Evolutionary conservation across 805 yeast genomes (phyloP), one percentile per base, ranked within the genome.

Genomic region (Yarrowia divulgata): DNA sequence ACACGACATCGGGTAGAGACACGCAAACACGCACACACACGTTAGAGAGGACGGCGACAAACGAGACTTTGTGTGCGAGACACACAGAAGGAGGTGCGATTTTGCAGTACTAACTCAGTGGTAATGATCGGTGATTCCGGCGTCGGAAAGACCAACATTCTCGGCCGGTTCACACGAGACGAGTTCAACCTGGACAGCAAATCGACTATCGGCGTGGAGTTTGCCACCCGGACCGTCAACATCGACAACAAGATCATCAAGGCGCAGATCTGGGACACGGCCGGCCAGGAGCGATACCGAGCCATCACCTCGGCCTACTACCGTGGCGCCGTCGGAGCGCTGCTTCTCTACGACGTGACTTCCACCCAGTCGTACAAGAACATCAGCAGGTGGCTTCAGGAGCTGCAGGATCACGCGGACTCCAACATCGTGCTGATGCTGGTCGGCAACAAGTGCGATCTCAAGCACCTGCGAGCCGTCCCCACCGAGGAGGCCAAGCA

Each of bases 211-310:
- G 99, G 99, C 60, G 99, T 95, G 66, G 99, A 95, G 80, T 94
- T 94, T 82, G 98, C 98, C 54, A 95, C 98, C 29, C 86, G 98
- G 79, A 93, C 98, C 2, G 88, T 95, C 69, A 96, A 91, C 75
- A 85, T 95, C 70, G 98, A 95, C 77, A 97, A 97, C 73, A 95
- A 94, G 82, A 92, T 96, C 71, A 93, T 94, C 79, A 94, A 94
- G 81, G 87, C 97, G 75, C 99, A 94, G 83, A 94, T 94, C 78
- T 94, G 99, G 99, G 99, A 94, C 80, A 94, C 99, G 45, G 99
- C 99, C 1, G 99, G 99, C 71, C 99, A 94, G 82, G 99, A 94
- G 80, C 88, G 99, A 79, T 94, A 95, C 83, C 87, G 99, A 75
- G 98, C 99, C 55, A 94, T 94, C 79, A 95, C 99, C 40, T 88